These are phyloP conservation scores for Alternaria brassicae DNA, from an alignment of 2,329 filamentous ascomycete genomes.

Conservation along the genomic window DNA sequence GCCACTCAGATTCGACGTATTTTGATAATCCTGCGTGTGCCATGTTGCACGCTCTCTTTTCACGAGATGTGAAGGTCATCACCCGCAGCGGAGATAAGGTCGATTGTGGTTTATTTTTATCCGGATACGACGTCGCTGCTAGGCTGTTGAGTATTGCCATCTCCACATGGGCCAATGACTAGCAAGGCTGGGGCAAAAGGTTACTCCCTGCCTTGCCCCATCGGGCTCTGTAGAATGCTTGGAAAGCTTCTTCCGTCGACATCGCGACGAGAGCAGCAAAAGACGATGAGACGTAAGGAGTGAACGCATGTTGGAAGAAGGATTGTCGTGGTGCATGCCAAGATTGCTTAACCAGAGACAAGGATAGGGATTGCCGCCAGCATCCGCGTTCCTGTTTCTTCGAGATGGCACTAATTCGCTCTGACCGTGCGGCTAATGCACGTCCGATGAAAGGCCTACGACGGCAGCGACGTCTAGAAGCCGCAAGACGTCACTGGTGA, in stretches of 20 bases:
- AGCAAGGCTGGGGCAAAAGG: constrained; percentile 18
- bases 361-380: constrained; percentile 4
- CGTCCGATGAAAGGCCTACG: constrained; percentile 17
- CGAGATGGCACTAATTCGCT: constrained; percentile 22
- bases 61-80: constrained; percentile 7
- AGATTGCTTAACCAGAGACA: not conserved
- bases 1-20: not conserved
- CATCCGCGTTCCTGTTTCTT: constrained; percentile 15
- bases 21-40: not conserved
- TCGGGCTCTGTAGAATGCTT: constrained; percentile 18
- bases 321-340: not conserved
- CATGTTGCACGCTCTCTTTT: constrained; percentile 4
- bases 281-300: not conserved
- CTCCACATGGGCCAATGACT: constrained; percentile 26
- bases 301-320: not conserved
- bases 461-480: constrained; percentile 10
- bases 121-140: constrained; percentile 21
- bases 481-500: constrained; percentile 26
- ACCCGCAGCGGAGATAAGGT: constrained; percentile 5
- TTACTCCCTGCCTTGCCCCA: constrained; percentile 6
- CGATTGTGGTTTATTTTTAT: constrained; percentile 28
- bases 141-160: constrained; percentile 27
- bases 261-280: not conserved
- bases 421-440: constrained; percentile 26
- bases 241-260: not conserved